These are phyloP conservation scores for Bjerkandera adusta DNA, from an alignment of 1,284 basidiomycete genomes.

Conservation along the genomic window DNA sequence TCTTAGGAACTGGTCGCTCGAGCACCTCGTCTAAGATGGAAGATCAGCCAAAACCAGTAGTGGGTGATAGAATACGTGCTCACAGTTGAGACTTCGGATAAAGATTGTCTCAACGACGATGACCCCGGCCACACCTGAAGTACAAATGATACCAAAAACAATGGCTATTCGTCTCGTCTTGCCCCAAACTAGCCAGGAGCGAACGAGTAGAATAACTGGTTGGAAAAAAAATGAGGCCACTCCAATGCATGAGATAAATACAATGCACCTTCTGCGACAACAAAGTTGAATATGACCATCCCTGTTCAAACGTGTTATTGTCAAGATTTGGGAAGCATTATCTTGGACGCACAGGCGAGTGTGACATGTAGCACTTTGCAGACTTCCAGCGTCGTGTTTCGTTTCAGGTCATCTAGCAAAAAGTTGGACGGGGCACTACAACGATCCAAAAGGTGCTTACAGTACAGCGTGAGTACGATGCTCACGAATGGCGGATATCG, in stretches of 20 bases:
- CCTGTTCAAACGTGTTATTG: not conserved
- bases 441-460: not conserved
- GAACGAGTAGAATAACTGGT: not conserved
- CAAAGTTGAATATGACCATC: not conserved
- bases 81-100: not conserved
- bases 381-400: not conserved
- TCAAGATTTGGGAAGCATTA: not conserved
- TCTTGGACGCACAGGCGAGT: not conserved
- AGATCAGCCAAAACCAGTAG: too few relatives aligned
- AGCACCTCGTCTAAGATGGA: too few relatives aligned
- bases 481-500: not conserved
- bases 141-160: not conserved
- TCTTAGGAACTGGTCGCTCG: too few relatives aligned
- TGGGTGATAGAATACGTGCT: too few relatives aligned
- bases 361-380: not conserved
- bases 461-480: not conserved
- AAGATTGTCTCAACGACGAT: not conserved
- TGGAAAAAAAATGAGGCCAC: not conserved
- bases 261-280: not conserved
- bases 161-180: not conserved
- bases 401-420: too few relatives aligned
- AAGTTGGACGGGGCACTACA: not conserved
- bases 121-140: not conserved
- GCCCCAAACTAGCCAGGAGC: not conserved
- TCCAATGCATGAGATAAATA: not conserved